These are phyloP conservation scores for Crithidia fasciculata DNA, from an alignment of 208 protist species.

Conservation along the genomic window DNA sequence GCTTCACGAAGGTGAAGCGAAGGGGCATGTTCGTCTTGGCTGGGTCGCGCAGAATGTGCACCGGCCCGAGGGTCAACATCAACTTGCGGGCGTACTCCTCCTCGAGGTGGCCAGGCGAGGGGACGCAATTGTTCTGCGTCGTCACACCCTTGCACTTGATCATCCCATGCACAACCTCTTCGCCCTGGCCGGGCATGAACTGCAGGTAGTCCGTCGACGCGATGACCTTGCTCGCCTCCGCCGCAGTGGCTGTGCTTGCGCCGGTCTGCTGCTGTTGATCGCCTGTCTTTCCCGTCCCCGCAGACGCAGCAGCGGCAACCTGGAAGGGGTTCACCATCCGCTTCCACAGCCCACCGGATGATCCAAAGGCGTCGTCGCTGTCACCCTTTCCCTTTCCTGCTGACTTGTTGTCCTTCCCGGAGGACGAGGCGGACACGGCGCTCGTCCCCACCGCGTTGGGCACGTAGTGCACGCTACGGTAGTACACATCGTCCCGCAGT, in stretches of 20 bases:
- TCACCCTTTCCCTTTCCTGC: neutral
- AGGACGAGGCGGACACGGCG: neutral
- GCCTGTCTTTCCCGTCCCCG: neutral
- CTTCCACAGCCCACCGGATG: constrained; percentile 14
- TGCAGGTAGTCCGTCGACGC: constrained; percentile 56
- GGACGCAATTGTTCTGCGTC: constrained; percentile 84
- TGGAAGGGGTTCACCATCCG: constrained; percentile 18
- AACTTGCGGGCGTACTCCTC: constrained; percentile 83
- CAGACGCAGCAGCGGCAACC: neutral
- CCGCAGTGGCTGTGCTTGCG: neutral
- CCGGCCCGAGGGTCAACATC: constrained; percentile 83
- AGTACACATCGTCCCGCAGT: constrained; percentile 79
- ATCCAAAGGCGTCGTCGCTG: neutral
- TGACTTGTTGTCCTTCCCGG: neutral
- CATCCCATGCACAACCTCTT: constrained; percentile 82
- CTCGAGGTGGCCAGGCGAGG: constrained; percentile 74
- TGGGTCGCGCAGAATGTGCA: constrained; percentile 78
- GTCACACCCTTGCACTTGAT: constrained; percentile 83
- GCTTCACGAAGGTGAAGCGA: constrained; percentile 79
- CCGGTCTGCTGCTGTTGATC: neutral
- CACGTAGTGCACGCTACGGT: constrained; percentile 89
- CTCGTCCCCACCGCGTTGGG: constrained; percentile 5
- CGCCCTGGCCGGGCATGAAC: constrained; percentile 69
- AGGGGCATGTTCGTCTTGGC: constrained; percentile 57
- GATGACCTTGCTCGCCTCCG: constrained; percentile 9